Evolutionary conservation across 306 rosid genomes (phyloP).

Genomic region (Cicer arietinum): DNA sequence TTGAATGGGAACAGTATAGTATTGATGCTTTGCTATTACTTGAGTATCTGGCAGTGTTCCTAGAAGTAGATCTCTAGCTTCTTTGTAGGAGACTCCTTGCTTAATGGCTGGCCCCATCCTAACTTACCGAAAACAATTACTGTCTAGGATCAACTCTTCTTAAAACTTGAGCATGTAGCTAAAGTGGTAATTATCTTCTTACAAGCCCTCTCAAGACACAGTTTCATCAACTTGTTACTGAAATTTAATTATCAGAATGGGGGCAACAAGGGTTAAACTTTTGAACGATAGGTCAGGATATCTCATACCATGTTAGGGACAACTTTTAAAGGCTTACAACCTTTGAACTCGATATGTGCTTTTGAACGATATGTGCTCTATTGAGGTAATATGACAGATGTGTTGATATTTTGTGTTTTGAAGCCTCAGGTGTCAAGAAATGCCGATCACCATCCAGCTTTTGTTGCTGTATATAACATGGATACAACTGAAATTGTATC

Average conservation of each 20-base stretch:
- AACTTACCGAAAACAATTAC: conserved; percentile 8
- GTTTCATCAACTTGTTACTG: conserved; percentile 9
- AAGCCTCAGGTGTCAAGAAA: conserved; percentile 76
- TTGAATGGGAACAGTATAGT: not conserved
- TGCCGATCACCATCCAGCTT: conserved; percentile 80
- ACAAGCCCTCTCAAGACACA: conserved; percentile 34
- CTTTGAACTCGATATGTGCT: conserved; percentile 21
- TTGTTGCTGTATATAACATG: conserved; percentile 94
- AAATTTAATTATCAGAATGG: conserved; percentile 28
- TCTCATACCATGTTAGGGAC: conserved; percentile 35
- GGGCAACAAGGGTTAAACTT: conserved; percentile 24
- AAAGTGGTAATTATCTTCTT: conserved; percentile 23
- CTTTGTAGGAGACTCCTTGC: conserved; percentile 19
- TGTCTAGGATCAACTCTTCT: conserved; percentile 13
- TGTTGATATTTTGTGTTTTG: conserved; percentile 47
- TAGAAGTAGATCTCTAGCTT: conserved; percentile 18
- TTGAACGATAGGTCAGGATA: conserved; percentile 30
- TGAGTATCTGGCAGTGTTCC: conserved; percentile 1
- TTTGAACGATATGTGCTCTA: conserved; percentile 31
- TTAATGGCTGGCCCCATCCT: not conserved
- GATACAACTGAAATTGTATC: conserved; percentile 94
- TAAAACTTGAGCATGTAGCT: conserved; percentile 17
- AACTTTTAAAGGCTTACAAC: conserved; percentile 12
- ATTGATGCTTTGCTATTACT: conserved; percentile 19
- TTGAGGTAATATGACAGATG: conserved; percentile 38